Evolutionary conservation across 2,329 filamentous ascomycete genomes (phyloP), one percentile per base, ranked within the genome.

Genomic region (Onygenales sp.): DNA sequence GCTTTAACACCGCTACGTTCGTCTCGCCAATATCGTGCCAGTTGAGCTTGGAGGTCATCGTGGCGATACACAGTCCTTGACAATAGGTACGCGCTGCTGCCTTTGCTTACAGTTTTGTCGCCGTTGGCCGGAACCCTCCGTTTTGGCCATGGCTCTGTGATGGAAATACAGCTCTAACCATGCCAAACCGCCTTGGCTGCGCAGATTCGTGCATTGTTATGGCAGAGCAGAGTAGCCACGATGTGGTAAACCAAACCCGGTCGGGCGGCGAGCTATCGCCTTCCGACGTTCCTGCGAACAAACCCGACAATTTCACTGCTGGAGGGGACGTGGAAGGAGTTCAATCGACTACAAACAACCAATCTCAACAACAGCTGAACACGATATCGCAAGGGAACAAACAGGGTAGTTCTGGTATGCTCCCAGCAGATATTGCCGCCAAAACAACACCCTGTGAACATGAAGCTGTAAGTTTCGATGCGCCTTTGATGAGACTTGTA

Each of bases 161-260:
- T 58, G 58, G 58, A 58, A 59, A 57, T 53, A 50, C 54, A 59
- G 57, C 55, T 64, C 68, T 70, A 63, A 70, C 61, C 55, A 68
- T 66, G 61, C 60, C 63, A 62, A 58, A 60, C 52, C 39, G 11
- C 32, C 31, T 42, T 11, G 17, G 10, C 27, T 46, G 17, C 57
- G 57, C 71, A 78, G 76, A 70, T 69, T 69, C 74, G 70, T 71
- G 74, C 70, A 75, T 80, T 84, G 82, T 84, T 83, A 85, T 85
- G 82, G 82, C 82, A 83, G 81, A 84, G 80, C 78, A 81, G 79
- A 79, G 73, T 69, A 76, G 74, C 78, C 81, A 82, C 74, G 78
- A 85, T 85, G 82, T 83, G 82, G 81, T 84, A 83, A 82, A 82
- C 76, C 77, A 82, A 78, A 76, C 79, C 76, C 76, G 78, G 82